Conservation (phyloP, 2,329 filamentous ascomycete species). For the Monosporascus sp. region DNA sequence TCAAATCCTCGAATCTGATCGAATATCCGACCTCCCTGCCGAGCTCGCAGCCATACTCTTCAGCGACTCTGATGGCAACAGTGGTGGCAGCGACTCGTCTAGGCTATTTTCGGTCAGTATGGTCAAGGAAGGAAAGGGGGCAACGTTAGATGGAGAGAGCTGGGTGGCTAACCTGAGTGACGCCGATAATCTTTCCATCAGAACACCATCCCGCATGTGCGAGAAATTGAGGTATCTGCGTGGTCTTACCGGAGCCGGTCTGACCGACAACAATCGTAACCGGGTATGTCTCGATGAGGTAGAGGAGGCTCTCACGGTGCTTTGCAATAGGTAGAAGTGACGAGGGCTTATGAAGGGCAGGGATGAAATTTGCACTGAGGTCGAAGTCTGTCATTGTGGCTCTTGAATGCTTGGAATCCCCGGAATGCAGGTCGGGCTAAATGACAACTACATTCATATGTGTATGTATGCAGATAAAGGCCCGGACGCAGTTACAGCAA, state of each 20-base stretch:
- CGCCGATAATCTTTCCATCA: conserved; percentile 74
- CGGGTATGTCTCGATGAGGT: conserved; percentile 76
- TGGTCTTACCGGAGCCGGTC: conserved; percentile 93
- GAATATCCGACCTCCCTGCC: conserved; percentile 92
- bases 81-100: conserved; percentile 86
- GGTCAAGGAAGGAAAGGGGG: neutral
- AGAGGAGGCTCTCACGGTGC: conserved; percentile 73
- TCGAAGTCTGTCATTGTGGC: conserved; percentile 50
- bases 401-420: conserved; percentile 2
- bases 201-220: conserved; percentile 84
- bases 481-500: neutral
- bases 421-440: conserved; percentile 1
- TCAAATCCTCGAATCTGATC: conserved; percentile 87
- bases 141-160: conserved; percentile 1
- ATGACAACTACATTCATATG: neutral
- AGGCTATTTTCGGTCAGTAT: conserved; percentile 49
- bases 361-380: conserved; percentile 59
- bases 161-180: conserved; percentile 74
- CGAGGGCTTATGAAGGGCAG: conserved; percentile 79
- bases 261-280: conserved; percentile 90
- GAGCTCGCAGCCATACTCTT: conserved; percentile 79
- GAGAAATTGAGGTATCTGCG: conserved; percentile 88
- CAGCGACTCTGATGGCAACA: conserved; percentile 80
- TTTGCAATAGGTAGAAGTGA: conserved; percentile 81
- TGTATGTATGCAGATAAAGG: neutral